Percentiles rank a stretch among this genome's conserved stretches.
Evolutionary conservation across 2,329 filamentous ascomycete genomes (phyloP).

Genomic region (Aspergillus puulaauensis): DNA sequence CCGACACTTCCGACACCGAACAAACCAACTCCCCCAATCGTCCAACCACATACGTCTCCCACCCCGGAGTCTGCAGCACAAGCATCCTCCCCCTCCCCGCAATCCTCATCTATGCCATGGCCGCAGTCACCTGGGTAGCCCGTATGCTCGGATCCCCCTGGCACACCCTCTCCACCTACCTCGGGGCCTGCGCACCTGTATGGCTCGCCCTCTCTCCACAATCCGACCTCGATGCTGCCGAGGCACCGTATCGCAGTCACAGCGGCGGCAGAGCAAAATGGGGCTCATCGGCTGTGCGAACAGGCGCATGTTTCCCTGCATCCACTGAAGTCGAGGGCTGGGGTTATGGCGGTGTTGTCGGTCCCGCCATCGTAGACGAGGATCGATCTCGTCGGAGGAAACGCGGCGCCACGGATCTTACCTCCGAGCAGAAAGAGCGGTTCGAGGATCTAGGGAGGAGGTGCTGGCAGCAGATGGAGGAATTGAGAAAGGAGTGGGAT

Average conservation of each 20-base stretch:
- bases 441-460: constrained; percentile 43
- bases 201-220: constrained; percentile 74
- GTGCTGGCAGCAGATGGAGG: constrained; percentile 46
- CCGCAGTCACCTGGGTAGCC: constrained; percentile 65
- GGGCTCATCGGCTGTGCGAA: constrained; percentile 69
- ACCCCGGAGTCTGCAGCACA: constrained; percentile 85
- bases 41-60: constrained; percentile 73
- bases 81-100: constrained; percentile 73
- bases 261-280: constrained; percentile 69
- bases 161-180: constrained; percentile 77
- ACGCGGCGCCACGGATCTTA: constrained; percentile 58
- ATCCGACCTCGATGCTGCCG: constrained; percentile 36
- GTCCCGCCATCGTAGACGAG: constrained; percentile 51
- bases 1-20: constrained; percentile 5
- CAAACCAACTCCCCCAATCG: constrained; percentile 11
- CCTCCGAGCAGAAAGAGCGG: constrained; percentile 37
- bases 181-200: constrained; percentile 71
- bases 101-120: constrained; percentile 69
- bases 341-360: constrained; percentile 62
- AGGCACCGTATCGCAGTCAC: constrained; percentile 55
- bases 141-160: constrained; percentile 83
- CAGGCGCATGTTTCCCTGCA: constrained; percentile 62
- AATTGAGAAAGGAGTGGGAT: constrained; percentile 41
- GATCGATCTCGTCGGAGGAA: constrained; percentile 58
- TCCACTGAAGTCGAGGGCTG: constrained; percentile 84